phyloP scores from a whole-genome alignment of 108 stramenopile species.

The Skeletonema marinoi region DNA sequence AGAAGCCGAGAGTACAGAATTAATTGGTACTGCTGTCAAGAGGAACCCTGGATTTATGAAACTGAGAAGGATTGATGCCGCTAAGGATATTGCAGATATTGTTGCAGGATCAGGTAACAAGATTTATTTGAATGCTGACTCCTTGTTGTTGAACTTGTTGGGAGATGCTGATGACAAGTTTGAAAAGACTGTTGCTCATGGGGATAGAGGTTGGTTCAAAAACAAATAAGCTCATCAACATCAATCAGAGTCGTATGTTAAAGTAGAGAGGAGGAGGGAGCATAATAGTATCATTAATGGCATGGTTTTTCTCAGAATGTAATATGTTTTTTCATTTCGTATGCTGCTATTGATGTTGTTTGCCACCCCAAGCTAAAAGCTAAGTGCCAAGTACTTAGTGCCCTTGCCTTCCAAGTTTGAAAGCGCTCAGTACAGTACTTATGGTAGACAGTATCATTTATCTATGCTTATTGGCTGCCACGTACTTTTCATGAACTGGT shows the following conservation, averaged over 20 bases:
- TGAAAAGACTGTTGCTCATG: slow-evolving; percentile 69
- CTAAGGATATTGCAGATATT: slow-evolving; percentile 97
- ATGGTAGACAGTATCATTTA: too few relatives aligned
- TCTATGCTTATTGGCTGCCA: too few relatives aligned
- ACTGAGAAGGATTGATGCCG: slow-evolving; percentile 98
- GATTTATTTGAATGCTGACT: slow-evolving; percentile 97
- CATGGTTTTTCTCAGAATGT: neutral
- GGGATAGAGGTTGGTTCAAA: slow-evolving; percentile 27
- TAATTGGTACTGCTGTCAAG: slow-evolving; percentile 98
- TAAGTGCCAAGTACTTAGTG: too few relatives aligned
- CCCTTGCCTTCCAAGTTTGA: too few relatives aligned
- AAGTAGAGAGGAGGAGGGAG: neutral
- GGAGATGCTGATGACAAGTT: slow-evolving; percentile 89
- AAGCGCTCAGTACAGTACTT: too few relatives aligned
- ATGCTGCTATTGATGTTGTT: neutral
- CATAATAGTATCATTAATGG: neutral
- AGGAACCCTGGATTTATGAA: slow-evolving; percentile 99
- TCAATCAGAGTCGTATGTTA: neutral
- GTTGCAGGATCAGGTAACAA: slow-evolving; percentile 91
- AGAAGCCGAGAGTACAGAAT: slow-evolving; percentile 97
- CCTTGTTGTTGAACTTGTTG: slow-evolving; percentile 94
- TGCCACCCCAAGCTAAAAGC: too few relatives aligned
- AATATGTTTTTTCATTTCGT: neutral
- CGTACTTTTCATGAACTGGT: too few relatives aligned
- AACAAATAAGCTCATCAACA: neutral